phyloP scores from a whole-genome alignment of 192 early-diverging fungal species.

The Piromyces sp. region DNA sequence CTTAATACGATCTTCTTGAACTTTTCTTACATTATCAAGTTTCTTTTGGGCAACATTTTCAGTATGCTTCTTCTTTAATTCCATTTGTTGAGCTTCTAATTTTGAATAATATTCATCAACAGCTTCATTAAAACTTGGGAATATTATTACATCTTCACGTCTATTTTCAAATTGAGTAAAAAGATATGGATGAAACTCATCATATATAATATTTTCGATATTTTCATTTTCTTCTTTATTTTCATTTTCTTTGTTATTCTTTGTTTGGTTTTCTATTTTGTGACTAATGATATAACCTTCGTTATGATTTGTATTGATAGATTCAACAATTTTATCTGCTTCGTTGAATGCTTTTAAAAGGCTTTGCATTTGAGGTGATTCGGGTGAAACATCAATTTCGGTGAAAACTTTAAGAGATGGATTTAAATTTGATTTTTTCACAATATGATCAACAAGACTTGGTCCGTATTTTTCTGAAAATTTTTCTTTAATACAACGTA shows the following conservation, averaged over 20 bases:
- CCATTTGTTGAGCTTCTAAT: conserved; percentile 68
- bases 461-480: conserved; percentile 53
- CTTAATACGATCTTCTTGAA: conserved; percentile 59
- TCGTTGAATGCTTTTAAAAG: conserved; percentile 48
- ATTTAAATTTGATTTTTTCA: conserved; percentile 43
- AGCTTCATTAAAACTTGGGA: conserved; percentile 48
- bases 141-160: neutral
- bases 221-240: conserved; percentile 11
- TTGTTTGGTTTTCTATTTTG: conserved; percentile 13
- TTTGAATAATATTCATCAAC: conserved; percentile 89
- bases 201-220: conserved; percentile 2
- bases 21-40: conserved; percentile 58
- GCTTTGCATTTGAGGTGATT: conserved; percentile 33
- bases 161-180: conserved; percentile 11
- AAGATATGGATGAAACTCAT: conserved; percentile 26
- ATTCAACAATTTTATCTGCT: conserved; percentile 45
- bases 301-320: conserved; percentile 22
- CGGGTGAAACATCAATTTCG: conserved; percentile 29
- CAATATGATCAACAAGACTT: conserved; percentile 67
- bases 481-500: neutral
- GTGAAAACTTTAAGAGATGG: conserved; percentile 38
- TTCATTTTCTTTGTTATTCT: conserved; percentile 4
- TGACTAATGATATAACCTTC: conserved; percentile 46
- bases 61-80: conserved; percentile 45
- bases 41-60: conserved; percentile 65